These are phyloP conservation scores for Penicillium desertorum DNA, from an alignment of 495 filamentous ascomycete species.

Conservation along the genomic window DNA sequence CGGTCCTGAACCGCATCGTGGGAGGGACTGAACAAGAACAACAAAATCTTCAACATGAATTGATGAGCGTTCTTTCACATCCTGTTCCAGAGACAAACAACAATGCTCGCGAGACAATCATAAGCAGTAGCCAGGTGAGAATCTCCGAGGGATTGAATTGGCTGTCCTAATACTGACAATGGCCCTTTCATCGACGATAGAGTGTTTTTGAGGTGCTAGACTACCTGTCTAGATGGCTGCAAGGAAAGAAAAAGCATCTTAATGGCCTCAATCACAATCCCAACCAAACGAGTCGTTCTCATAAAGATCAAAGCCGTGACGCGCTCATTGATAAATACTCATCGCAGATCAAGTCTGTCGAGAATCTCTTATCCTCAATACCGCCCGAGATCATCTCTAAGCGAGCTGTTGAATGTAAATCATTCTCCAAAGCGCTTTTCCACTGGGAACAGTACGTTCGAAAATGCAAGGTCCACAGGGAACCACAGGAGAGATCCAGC, in stretches of 20 bases:
- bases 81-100: conserved; percentile 55
- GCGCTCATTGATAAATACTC: conserved; percentile 43
- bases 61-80: conserved; percentile 64
- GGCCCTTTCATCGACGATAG: conserved; percentile 39
- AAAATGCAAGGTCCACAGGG: conserved; percentile 47
- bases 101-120: conserved; percentile 64
- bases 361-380: conserved; percentile 63
- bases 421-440: conserved; percentile 87
- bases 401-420: conserved; percentile 86
- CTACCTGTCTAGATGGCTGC: conserved; percentile 86
- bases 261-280: conserved; percentile 37
- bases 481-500: conserved; percentile 38
- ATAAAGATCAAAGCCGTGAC: conserved; percentile 40
- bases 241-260: conserved; percentile 68
- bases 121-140: conserved; percentile 78
- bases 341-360: conserved; percentile 59
- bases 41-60: conserved; percentile 65
- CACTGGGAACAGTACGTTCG: conserved; percentile 91
- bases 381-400: conserved; percentile 82
- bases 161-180: conserved; percentile 16
- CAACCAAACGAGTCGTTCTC: conserved; percentile 37
- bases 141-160: background rate
- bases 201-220: conserved; percentile 88
- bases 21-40: conserved; percentile 64
- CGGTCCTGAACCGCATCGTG: conserved; percentile 74